A percentile compares a stretch with the other conserved stretches of the same genome.
Evolutionary conservation across 345 rosid genomes (phyloP).

Genomic region (thale cress (Arabidopsis thaliana)): DNA sequence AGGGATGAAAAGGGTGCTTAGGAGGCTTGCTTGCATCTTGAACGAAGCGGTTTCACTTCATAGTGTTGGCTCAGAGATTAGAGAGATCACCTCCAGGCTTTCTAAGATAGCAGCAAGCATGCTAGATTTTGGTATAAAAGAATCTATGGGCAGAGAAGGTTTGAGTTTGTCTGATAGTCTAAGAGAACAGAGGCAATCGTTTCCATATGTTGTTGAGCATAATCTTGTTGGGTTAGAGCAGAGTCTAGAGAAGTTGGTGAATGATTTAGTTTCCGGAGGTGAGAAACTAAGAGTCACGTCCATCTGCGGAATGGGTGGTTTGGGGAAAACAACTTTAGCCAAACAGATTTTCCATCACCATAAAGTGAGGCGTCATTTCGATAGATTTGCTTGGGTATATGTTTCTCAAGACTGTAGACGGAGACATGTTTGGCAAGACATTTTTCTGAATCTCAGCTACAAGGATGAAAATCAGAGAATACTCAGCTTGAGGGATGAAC

Average conservation of each 20-base stretch:
- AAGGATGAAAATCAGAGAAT: slow-evolving; percentile 49
- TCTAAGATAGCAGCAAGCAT: slow-evolving; percentile 45
- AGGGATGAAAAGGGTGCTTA: slow-evolving; percentile 26
- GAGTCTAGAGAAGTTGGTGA: slow-evolving; percentile 41
- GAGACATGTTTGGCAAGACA: slow-evolving; percentile 50
- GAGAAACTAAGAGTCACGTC: slow-evolving; percentile 38
- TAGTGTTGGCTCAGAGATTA: slow-evolving; percentile 35
- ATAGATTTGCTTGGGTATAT: slow-evolving; percentile 52
- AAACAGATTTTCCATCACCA: slow-evolving; percentile 42
- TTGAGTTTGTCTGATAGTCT: slow-evolving; percentile 32
- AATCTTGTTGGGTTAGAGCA: slow-evolving; percentile 54
- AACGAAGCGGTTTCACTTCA: slow-evolving; percentile 29
- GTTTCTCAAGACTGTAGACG: slow-evolving; percentile 50
- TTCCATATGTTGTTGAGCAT: slow-evolving; percentile 48
- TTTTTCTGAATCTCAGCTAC: slow-evolving; percentile 44
- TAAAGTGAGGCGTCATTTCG: slow-evolving; percentile 45
- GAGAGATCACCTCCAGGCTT: slow-evolving; percentile 46
- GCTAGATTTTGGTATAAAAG: slow-evolving; percentile 46
- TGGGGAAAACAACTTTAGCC: slow-evolving; percentile 63
- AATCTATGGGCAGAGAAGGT: slow-evolving; percentile 34
- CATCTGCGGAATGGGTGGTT: slow-evolving; percentile 66
- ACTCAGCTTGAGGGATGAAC: slow-evolving; percentile 45
- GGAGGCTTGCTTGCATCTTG: slow-evolving; percentile 24
- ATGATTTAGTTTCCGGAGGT: slow-evolving; percentile 25
- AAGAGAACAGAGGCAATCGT: slow-evolving; percentile 43